phyloP scores from a whole-genome alignment of 2,329 filamentous ascomycete genomes.

The Epichloe gansuensis region DNA sequence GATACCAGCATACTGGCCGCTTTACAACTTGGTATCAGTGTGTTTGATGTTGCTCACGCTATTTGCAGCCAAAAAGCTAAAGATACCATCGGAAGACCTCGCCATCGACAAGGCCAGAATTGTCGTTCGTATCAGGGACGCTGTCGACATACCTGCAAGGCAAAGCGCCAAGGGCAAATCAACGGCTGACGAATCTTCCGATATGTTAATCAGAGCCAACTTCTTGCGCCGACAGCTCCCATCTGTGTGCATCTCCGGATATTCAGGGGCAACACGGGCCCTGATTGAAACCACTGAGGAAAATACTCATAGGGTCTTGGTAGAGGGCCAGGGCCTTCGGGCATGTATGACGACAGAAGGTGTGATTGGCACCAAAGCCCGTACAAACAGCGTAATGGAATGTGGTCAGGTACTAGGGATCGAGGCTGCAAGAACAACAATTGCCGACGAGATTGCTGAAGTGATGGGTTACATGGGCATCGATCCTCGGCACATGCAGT shows the following conservation, averaged over 20 bases:
- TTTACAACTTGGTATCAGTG: constrained; percentile 68
- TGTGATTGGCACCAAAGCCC: constrained; percentile 63
- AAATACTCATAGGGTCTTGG: constrained; percentile 60
- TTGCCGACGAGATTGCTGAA: constrained; percentile 72
- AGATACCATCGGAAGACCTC: constrained; percentile 56
- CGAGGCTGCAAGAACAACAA: constrained; percentile 82
- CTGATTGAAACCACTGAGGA: constrained; percentile 75
- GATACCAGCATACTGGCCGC: constrained; percentile 68
- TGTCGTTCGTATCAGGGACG: constrained; percentile 57
- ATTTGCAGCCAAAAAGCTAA: constrained; percentile 77
- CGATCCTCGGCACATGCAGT: constrained; percentile 93
- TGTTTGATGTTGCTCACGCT: constrained; percentile 60
- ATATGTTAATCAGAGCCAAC: constrained; percentile 66
- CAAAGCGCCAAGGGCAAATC: constrained; percentile 35
- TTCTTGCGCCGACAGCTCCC: constrained; percentile 74
- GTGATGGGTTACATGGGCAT: constrained; percentile 96
- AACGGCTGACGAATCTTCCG: constrained; percentile 27
- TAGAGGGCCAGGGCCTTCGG: constrained; percentile 87
- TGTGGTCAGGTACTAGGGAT: constrained; percentile 79
- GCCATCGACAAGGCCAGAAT: constrained; percentile 50
- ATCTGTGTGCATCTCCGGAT: constrained; percentile 76
- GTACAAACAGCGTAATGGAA: constrained; percentile 85
- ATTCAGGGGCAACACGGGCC: constrained; percentile 71
- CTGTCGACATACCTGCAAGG: constrained; percentile 36
- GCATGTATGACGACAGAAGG: constrained; percentile 90